Evolutionary conservation across 2,329 filamentous ascomycete genomes (phyloP).

Genomic region (Fusarium sp.): DNA sequence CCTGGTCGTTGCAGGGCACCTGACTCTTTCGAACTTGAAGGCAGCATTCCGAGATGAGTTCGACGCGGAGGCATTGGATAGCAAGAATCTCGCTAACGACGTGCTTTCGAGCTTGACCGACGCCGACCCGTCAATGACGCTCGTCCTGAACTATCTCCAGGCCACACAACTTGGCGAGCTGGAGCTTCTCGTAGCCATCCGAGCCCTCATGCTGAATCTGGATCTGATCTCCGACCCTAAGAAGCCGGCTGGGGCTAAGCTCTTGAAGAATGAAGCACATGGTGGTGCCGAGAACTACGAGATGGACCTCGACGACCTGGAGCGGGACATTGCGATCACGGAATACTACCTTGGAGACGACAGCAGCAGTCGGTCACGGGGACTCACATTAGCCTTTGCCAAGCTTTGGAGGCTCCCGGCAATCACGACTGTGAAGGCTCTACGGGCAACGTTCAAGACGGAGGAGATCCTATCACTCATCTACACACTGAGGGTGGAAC

Average conservation of each 20-base stretch:
- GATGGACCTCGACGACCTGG: constrained; percentile 70
- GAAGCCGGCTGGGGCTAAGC: constrained; percentile 47
- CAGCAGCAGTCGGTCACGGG: constrained; percentile 70
- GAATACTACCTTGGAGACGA: constrained; percentile 75
- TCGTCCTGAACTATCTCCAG: constrained; percentile 74
- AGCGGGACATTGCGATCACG: constrained; percentile 75
- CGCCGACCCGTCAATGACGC: constrained; percentile 75
- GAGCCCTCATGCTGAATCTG: constrained; percentile 75
- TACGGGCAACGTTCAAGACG: constrained; percentile 72
- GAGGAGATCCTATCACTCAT: constrained; percentile 79
- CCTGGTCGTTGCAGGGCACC: constrained; percentile 69
- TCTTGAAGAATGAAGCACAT: constrained; percentile 46
- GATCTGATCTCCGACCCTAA: constrained; percentile 64
- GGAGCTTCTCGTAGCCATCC: constrained; percentile 75
- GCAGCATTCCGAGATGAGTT: constrained; percentile 66
- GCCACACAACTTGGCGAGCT: constrained; percentile 73
- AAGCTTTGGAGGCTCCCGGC: constrained; percentile 76
- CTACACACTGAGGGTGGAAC: constrained; percentile 77
- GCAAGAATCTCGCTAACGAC: constrained; percentile 66
- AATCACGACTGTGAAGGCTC: constrained; percentile 68
- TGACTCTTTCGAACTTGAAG: constrained; percentile 69
- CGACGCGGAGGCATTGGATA: constrained; percentile 56
- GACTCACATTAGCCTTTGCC: constrained; percentile 75
- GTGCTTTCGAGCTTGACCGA: constrained; percentile 72
- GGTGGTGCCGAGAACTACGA: constrained; percentile 52